Base-by-base conservation (phyloP, 2,329 filamentous ascomycete genomes). In the Onygenales sp. region DNA sequence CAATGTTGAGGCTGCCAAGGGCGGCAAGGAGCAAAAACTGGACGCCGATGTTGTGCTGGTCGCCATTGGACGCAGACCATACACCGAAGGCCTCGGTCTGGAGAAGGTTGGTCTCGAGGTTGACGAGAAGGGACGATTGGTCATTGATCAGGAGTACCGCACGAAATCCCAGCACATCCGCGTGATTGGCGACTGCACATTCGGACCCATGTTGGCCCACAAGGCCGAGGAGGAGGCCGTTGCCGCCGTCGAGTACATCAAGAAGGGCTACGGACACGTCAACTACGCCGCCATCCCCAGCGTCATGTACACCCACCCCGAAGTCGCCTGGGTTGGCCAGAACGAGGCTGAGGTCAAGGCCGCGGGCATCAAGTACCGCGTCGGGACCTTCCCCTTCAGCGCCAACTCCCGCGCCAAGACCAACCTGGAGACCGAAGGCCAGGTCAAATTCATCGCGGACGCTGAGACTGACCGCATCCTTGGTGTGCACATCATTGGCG, bases 341-440 rank as follows among this genome's bases (percentile, higher is more conserved):
- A 96, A 85, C 71, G 93, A 98, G 79, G 87, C 92, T 69, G 93
- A 98, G 63, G 80, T 98, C 60, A 96, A 97, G 82, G 83, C 84
- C 61, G 81, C 86, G 58, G 89, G 88, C 59, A 83, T 95, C 66
- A 89, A 93, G 68, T 98, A 96, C 84, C 88, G 88, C 66, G 78
- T 91, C 67, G 93, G 93, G 70, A 86, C 82, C 49, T 98, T 98
- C 83, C 93, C 93, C 63, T 98, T 98, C 82, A 87, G 85, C 67
- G 93, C 93, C 77, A 98, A 98, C 83, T 95, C 89, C 55, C 86
- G 93, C 70, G 93, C 93, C 64, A 98, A 97, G 87, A 98, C 93
- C 69, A 98, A 97, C 79, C 79, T 94, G 62, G 93, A 98, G 69
- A 88, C 88, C 37, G 93, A 98, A 55, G 93, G 93, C 63, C 77